Conservation (phyloP, 2,329 filamentous ascomycete species). For the Pseudopithomyces chartarum region DNA sequence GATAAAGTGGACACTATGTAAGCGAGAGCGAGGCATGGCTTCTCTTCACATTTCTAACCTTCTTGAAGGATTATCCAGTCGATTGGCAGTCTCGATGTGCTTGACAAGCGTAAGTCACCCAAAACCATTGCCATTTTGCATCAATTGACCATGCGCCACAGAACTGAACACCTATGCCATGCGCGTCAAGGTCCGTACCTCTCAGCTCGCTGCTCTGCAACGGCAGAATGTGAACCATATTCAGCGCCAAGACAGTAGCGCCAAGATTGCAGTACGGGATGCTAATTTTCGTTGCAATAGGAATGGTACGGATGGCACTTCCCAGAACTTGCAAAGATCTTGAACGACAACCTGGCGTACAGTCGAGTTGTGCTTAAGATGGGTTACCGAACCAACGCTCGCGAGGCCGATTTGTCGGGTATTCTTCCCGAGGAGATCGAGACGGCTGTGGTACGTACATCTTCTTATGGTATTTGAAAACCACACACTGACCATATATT, state of each 20-base stretch:
- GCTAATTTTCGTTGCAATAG: too few relatives aligned
- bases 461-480: too few relatives aligned
- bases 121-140: too few relatives aligned
- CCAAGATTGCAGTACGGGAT: too few relatives aligned
- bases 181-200: conserved; percentile 99
- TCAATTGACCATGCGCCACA: too few relatives aligned
- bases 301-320: conserved; percentile 94
- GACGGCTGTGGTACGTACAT: conserved; percentile 62
- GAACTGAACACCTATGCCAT: conserved; percentile 97
- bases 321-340: conserved; percentile 94
- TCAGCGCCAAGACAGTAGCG: too few relatives aligned
- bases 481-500: too few relatives aligned
- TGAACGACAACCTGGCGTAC: conserved; percentile 72
- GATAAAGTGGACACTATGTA: conserved; percentile 96
- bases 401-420: conserved; percentile 75
- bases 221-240: too few relatives aligned
- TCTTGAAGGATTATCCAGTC: too few relatives aligned
- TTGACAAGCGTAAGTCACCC: conserved; percentile 73
- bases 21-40: too few relatives aligned
- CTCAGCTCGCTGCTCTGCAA: conserved; percentile 41
- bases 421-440: conserved; percentile 97
- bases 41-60: too few relatives aligned
- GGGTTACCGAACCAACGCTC: conserved; percentile 84
- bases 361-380: conserved; percentile 84
- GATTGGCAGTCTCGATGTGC: conserved; percentile 73